Base-by-base conservation (phyloP, 306 rosid genomes). In the Glycyrrhiza uralensis region DNA sequence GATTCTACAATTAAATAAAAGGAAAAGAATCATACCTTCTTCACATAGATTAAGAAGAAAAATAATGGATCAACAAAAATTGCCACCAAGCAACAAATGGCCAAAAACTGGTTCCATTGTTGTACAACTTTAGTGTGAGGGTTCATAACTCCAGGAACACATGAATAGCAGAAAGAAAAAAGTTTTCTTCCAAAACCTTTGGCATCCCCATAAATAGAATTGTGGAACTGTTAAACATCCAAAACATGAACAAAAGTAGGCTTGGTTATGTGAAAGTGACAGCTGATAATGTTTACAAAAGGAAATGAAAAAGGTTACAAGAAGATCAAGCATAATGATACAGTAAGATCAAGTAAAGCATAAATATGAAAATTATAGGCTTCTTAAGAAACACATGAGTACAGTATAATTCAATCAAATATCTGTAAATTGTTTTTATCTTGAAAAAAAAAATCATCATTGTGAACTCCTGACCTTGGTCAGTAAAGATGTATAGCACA, bases 141-240 rank as follows among this genome's bases (percentile, higher is more conserved):
- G 72, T 87, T 89, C 85, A 88, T n/a, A n/a, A n/a, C n/a, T n/a
- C n/a, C n/a, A n/a, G n/a, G n/a, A n/a, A n/a, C n/a, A n/a, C n/a
- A n/a, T n/a, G n/a, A n/a, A n/a, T n/a, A n/a, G n/a, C n/a, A n/a
- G n/a, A n/a, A n/a, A n/a, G n/a, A n/a, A n/a, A n/a, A n/a, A n/a
- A n/a, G n/a, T n/a, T n/a, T n/a, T n/a, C n/a, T n/a, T n/a, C n/a
- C n/a, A n/a, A n/a, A 86, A 32, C 92, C 96, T 76, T 92, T 89
- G 14, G 92, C 97, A 61, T 87, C 97, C 19, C 97, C 97, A 61
- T 89, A 84, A 57, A 88, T 69, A 78, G 68, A 85, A 68, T 80
- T 81, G 32, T 84, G 93, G 75, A 81, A 83, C 92, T 87, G 82
- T n/a, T 59, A 70, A 36, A 70, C 60, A 80, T 50, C 73, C 59